Evolutionary conservation across 2,329 filamentous ascomycete genomes (phyloP), one percentile per base, ranked within the genome.

Genomic region (Akanthomyces lecanii): DNA sequence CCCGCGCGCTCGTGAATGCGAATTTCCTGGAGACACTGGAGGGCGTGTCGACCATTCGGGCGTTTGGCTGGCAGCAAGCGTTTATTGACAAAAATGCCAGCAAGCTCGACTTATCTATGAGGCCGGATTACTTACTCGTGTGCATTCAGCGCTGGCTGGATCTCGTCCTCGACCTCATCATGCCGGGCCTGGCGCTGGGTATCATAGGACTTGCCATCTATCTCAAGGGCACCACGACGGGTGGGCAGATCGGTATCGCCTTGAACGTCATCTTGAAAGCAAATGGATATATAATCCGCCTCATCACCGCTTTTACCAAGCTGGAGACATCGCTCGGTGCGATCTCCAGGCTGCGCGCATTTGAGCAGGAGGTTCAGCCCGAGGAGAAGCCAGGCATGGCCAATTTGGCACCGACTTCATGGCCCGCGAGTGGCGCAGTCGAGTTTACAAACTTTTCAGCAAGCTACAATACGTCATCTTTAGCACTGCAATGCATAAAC

Each of bases 71-170:
- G 62, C 36, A 45, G 30, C 54, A 55, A n/a, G 47, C 40, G 4
- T 59, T 51, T n/a, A 52, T 36, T 16, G 38, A 28, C 1, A 16
- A 59, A 7, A 60, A 60, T 54, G 48, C 44, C 11, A 23, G 18
- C 11, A 50, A 53, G 23, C 48, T 63, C 11, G 50, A 60, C 21
- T 5, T 47, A 10, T 63, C 62, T 25, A 38, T 52, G 50, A 47
- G 62, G 8, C 48, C 55, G 11, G 50, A 54, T 3, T 63, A 81
- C 64, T 71, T 79, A 18, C 72, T 80, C 36, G 76, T 73, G 55
- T 73, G 74, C 23, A 74, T 80, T 21, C 79, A 81, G 65, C 73
- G 76, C 47, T 81, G 79, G 78, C 71, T 80, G 4, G 75, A 71
- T 0, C 67, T 81, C 2, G 77, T 77, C 1, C 66, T 81, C 12